Base-by-base conservation (phyloP, 345 rosid genomes). In the Reutealis trisperma region DNA sequence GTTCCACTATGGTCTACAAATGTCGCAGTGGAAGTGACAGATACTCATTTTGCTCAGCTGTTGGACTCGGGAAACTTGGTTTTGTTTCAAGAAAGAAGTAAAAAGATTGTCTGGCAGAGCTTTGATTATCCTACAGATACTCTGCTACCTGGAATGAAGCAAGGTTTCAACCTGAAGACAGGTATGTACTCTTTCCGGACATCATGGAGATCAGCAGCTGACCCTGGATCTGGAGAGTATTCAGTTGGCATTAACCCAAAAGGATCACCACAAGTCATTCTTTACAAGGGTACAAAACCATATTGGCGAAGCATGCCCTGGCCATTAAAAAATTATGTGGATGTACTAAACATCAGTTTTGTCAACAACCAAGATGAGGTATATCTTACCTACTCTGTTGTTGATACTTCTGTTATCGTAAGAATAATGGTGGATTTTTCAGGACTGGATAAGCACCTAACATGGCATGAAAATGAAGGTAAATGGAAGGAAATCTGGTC, bases 391-490 rank as follows among this genome's bases (percentile, higher is more conserved):
- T 51, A 51, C 15, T 10, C 19, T 51, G 0, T 13, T 51, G 18
- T 5, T 51, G 19, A 51, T 14, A 4, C 55, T 51, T 51, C 55
- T 51, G 5, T 51, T 1, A 51, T 51, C 14, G 4, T 51, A 51
- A 51, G 18, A 51, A 51, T 13, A 51, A 5, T 12, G 55, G 14
- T 51, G 55, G 55, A 51, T 51, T 51, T 14, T 51, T 51, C 55
- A 11, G 55, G 55, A 57, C 21, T n/a, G 55, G 16, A 12, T 51
- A 51, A 3, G 16, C 55, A 12, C 18, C 55, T 12, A 51, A 5
- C 55, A 51, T 78, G 81, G 81, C 19, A 51, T 11, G 55, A 51
- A 51, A 10, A 19, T 51, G 55, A 51, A 51, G 55, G 55, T 3
- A 51, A 51, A 51, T 51, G 55, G 55, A 51, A 13, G 55, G 55